Conservation (phyloP, 2,329 filamentous ascomycete genomes). For the Fonsecaea monophora region DNA sequence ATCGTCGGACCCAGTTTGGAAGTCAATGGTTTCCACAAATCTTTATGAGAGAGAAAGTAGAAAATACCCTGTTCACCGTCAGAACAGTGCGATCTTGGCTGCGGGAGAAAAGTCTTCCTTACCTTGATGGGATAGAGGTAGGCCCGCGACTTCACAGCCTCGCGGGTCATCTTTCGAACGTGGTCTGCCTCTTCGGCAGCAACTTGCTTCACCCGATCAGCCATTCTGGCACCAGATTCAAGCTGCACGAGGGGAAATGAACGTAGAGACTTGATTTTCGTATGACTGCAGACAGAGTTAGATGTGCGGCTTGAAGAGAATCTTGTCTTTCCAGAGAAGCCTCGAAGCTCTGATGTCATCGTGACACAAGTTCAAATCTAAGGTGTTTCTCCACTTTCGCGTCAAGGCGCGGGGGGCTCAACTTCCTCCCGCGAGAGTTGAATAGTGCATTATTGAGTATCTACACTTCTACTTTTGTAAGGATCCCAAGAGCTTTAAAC, state of each 20-base stretch:
- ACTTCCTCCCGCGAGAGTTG: not conserved
- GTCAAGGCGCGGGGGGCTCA: not conserved
- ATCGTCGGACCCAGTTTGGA: conserved; percentile 67
- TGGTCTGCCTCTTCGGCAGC: conserved; percentile 74
- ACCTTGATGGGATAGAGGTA: conserved; percentile 86
- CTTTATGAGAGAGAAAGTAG: conserved; percentile 65
- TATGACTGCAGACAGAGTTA: not conserved
- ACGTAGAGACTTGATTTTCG: not conserved
- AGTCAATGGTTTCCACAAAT: conserved; percentile 65
- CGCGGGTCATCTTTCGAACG: conserved; percentile 67
- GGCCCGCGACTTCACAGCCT: conserved; percentile 76
- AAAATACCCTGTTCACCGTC: conserved; percentile 59
- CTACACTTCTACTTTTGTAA: not conserved
- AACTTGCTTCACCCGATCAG: conserved; percentile 62
- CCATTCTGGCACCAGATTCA: conserved; percentile 12
- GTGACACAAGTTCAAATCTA: not conserved
- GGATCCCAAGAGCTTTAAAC: not conserved
- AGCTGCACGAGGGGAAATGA: not conserved
- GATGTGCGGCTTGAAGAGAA: not conserved
- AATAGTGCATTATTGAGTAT: not conserved
- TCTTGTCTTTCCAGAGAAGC: not conserved
- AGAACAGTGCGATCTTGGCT: not conserved
- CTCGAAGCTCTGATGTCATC: not conserved
- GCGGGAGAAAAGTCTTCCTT: conserved; percentile 37
- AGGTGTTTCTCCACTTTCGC: not conserved